Evolutionary conservation across 2,329 filamentous ascomycete genomes (phyloP).

Genomic region (Emmonsia crescens): DNA sequence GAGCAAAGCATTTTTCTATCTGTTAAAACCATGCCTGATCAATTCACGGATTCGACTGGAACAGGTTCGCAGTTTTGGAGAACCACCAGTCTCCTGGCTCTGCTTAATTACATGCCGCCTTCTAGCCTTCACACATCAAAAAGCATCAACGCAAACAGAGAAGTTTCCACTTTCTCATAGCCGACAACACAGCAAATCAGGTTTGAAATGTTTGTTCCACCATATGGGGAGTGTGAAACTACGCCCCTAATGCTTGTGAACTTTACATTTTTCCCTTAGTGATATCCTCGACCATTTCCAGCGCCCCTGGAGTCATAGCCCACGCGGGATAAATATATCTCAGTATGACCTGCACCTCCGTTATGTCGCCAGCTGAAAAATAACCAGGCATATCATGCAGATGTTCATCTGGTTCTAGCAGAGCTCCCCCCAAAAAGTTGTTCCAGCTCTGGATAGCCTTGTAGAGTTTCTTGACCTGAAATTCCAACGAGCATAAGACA

Average conservation of each 20-base stretch:
- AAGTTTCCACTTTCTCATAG: too few species aligned
- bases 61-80: too few species aligned
- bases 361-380: slow-evolving; percentile 9
- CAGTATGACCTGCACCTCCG: slow-evolving; percentile 17
- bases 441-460: slow-evolving; percentile 14
- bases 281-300: slow-evolving; percentile 8
- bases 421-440: slow-evolving; percentile 17
- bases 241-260: background rate
- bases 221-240: background rate
- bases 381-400: slow-evolving; percentile 11
- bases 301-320: slow-evolving; percentile 18
- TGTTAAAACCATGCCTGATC: too few species aligned
- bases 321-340: slow-evolving; percentile 19
- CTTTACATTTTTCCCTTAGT: background rate
- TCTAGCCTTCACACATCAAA: too few species aligned
- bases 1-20: too few species aligned
- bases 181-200: too few species aligned
- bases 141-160: too few species aligned
- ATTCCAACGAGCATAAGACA: slow-evolving; percentile 15
- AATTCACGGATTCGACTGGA: too few species aligned
- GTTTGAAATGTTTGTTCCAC: background rate
- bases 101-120: too few species aligned
- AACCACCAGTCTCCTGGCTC: too few species aligned
- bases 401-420: slow-evolving; percentile 17
- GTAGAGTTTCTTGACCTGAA: slow-evolving; percentile 19